phyloP scores from a whole-genome alignment of 1,284 basidiomycete genomes.

The Hypsizygus ulmarius region DNA sequence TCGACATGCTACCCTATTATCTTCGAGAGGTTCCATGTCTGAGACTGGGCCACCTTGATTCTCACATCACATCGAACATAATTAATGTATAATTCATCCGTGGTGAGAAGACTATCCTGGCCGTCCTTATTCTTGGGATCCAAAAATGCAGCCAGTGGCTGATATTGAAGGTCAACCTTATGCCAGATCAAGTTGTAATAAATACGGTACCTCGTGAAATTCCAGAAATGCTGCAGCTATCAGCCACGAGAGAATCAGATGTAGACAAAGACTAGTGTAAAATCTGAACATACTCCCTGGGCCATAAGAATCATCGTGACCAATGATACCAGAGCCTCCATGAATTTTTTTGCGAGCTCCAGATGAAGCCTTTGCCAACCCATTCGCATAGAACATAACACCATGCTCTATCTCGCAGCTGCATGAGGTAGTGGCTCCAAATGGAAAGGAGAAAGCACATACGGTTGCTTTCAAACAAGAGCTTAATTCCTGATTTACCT shows the following conservation, averaged over 20 bases:
- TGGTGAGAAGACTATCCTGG: constrained; percentile 54
- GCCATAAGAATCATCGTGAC: constrained; percentile 58
- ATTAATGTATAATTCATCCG: constrained; percentile 60
- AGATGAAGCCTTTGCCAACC: constrained; percentile 41
- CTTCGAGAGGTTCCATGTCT: not conserved
- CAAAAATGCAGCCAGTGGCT: constrained; percentile 52
- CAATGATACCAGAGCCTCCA: constrained; percentile 62
- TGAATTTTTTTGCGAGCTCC: constrained; percentile 71
- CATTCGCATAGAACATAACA: constrained; percentile 71
- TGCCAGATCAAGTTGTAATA: constrained; percentile 2
- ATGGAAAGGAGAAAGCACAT: constrained; percentile 26
- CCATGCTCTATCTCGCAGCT: constrained; percentile 52
- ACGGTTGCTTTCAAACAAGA: constrained; percentile 71
- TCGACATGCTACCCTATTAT: too few relatives aligned
- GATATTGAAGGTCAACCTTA: constrained; percentile 2
- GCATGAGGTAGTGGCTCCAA: not conserved
- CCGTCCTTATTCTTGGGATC: constrained; percentile 43
- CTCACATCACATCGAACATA: constrained; percentile 51
- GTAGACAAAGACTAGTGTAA: not conserved
- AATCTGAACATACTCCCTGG: constrained; percentile 44
- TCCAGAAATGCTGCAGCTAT: constrained; percentile 70
- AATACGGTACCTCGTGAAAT: constrained; percentile 58
- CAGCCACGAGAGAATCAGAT: constrained; percentile 2
- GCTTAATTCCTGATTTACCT: constrained; percentile 54
- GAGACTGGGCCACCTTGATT: constrained; percentile 18